Conservation (phyloP, 192 early-diverging fungal genomes). For the Borealophlyctis nickersoniae region DNA sequence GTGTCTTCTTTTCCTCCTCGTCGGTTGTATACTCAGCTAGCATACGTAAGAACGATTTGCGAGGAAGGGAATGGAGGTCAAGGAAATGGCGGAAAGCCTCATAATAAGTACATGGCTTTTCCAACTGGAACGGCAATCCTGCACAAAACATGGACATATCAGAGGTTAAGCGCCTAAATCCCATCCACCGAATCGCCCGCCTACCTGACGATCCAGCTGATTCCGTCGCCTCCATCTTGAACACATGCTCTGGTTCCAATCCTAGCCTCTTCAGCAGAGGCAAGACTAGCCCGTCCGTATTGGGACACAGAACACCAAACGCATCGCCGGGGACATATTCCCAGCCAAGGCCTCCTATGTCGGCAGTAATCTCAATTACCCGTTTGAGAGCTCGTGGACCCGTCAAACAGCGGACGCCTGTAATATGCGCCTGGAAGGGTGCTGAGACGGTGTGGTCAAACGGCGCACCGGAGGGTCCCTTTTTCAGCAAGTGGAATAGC, state of each 20-base stretch:
- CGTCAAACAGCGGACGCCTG: constrained; percentile 57
- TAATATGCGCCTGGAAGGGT: constrained; percentile 53
- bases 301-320: constrained; percentile 87
- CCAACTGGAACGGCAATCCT: constrained; percentile 28
- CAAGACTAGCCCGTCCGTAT: constrained; percentile 66
- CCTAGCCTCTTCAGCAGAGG: constrained; percentile 60
- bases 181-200: neutral
- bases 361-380: constrained; percentile 43
- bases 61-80: constrained; percentile 69
- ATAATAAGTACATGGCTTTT: constrained; percentile 28
- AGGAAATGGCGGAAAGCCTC: constrained; percentile 73
- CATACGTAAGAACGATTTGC: constrained; percentile 78
- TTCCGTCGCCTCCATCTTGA: constrained; percentile 31
- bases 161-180: neutral
- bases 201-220: constrained; percentile 1
- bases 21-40: constrained; percentile 77
- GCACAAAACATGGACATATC: too few species aligned
- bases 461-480: constrained; percentile 18
- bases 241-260: constrained; percentile 42
- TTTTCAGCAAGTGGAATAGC: neutral
- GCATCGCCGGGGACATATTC: constrained; percentile 73
- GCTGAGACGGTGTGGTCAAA: constrained; percentile 40
- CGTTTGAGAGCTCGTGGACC: constrained; percentile 68
- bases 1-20: constrained; percentile 64
- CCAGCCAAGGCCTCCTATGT: constrained; percentile 34